A percentile compares a stretch with the other conserved stretches of the same genome.
These are phyloP conservation scores for Magnolia sinica DNA, from an alignment of 164 flowering plant genomes.

Conservation along the genomic window DNA sequence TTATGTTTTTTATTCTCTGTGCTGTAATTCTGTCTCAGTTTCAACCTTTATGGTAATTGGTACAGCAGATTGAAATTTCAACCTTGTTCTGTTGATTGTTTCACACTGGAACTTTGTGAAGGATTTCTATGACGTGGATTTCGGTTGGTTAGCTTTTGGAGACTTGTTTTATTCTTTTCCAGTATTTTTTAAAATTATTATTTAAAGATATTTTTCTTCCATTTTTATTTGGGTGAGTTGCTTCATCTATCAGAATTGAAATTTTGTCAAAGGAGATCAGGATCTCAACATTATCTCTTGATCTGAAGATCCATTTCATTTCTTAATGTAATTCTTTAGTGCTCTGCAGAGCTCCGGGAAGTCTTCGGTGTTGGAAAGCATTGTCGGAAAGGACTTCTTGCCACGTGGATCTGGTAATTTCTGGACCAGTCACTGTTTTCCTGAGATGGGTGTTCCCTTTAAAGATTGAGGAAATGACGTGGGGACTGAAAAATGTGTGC, in stretches of 20 bases:
- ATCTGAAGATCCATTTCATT: neutral
- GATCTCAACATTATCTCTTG: neutral
- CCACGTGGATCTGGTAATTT: conserved; percentile 79
- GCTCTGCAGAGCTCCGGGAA: conserved; percentile 64
- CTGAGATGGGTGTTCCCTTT: neutral
- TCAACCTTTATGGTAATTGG: too few relatives aligned
- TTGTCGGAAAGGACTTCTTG: conserved; percentile 80
- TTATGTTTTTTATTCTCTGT: too few relatives aligned
- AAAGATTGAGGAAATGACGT: neutral
- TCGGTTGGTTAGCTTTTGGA: too few relatives aligned
- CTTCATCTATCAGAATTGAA: neutral
- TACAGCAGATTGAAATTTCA: too few relatives aligned
- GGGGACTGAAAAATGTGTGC: conserved; percentile 14
- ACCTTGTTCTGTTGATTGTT: too few relatives aligned
- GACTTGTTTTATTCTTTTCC: too few relatives aligned
- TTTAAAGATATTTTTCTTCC: neutral
- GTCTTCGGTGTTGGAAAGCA: conserved; percentile 78
- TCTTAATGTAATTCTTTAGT: neutral
- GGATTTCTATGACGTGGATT: too few relatives aligned
- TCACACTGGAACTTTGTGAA: too few relatives aligned
- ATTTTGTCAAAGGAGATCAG: neutral
- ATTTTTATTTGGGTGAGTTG: neutral
- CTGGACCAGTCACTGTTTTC: neutral
- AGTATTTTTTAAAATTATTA: too few relatives aligned
- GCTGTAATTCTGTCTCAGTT: too few relatives aligned